Percentiles rank a stretch among this genome's conserved stretches.
Evolutionary conservation across 208 protist species (phyloP).

Genomic region (Leishmania amazonensis): DNA sequence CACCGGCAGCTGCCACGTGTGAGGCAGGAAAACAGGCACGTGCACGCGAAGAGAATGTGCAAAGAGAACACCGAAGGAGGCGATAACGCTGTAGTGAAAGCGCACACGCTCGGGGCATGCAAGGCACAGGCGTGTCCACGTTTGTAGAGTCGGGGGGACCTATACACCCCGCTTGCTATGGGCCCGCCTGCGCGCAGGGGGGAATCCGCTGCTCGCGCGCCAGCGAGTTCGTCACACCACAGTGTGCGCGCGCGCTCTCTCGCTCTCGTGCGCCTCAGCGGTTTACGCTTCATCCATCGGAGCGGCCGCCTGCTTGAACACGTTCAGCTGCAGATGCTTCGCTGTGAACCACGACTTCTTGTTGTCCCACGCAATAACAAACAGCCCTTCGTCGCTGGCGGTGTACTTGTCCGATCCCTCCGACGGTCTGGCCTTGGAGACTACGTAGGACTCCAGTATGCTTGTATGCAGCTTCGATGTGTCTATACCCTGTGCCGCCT

Average conservation of each 20-base stretch:
- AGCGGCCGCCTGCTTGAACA: conserved; percentile 42
- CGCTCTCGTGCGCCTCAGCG: not conserved
- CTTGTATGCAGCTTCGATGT: not conserved
- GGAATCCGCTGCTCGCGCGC: no score
- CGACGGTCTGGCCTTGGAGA: conserved; percentile 30
- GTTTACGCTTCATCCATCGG: not conserved
- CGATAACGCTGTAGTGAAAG: not conserved
- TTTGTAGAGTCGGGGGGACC: not conserved
- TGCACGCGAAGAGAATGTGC: not conserved
- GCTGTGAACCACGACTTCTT: conserved; percentile 51
- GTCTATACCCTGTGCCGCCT: conserved; percentile 6
- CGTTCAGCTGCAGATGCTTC: conserved; percentile 54
- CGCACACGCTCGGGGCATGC: not conserved
- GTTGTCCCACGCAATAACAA: conserved; percentile 68
- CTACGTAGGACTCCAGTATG: conserved; percentile 36
- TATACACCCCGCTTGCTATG: not conserved
- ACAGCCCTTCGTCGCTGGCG: conserved; percentile 33
- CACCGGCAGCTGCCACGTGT: not conserved
- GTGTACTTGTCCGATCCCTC: conserved; percentile 43
- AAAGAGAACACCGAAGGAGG: not conserved
- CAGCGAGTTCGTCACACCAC: not conserved
- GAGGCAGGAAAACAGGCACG: not conserved
- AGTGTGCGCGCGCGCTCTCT: not conserved
- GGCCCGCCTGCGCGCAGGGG: no score
- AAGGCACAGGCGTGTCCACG: not conserved